These are phyloP conservation scores for Chlamydomonas applanata DNA, from an alignment of 139 green algal genomes.

Conservation along the genomic window DNA sequence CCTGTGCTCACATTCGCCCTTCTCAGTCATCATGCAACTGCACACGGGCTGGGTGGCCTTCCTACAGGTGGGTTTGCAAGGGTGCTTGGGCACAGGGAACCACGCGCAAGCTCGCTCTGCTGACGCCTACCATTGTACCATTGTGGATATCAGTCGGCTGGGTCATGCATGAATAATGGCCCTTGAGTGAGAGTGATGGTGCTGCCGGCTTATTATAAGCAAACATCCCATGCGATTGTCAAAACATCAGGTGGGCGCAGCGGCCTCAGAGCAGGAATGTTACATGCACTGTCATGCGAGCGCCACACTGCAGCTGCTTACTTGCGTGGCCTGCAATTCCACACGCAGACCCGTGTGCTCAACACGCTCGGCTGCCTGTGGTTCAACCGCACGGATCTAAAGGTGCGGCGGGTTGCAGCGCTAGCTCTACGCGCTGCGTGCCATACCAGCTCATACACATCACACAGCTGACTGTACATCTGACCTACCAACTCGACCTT, in stretches of 20 bases:
- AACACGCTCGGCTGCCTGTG: conserved; percentile 90
- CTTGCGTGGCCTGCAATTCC: conserved; percentile 81
- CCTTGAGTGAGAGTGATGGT: too few relatives aligned
- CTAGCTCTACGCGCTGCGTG: neutral
- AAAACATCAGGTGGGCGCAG: too few relatives aligned
- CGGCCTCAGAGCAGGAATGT: too few relatives aligned
- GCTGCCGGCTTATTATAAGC: too few relatives aligned
- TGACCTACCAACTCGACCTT: neutral
- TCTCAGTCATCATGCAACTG: conserved; percentile 95
- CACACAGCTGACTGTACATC: neutral
- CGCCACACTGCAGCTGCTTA: conserved; percentile 59
- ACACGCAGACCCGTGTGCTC: conserved; percentile 77
- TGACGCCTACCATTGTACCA: too few relatives aligned
- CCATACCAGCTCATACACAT: neutral
- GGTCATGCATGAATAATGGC: too few relatives aligned
- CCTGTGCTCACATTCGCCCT: conserved; percentile 82
- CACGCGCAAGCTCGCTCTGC: too few relatives aligned
- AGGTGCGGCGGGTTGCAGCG: conserved; percentile 2
- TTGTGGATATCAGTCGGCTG: too few relatives aligned
- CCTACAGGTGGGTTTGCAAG: conserved; percentile 7
- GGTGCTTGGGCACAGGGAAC: too few relatives aligned
- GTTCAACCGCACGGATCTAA: conserved; percentile 91
- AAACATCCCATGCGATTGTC: too few relatives aligned
- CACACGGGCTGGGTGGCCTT: conserved; percentile 73
- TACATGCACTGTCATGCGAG: neutral